These are phyloP conservation scores for Hordeum marinum DNA, from an alignment of 176 grass and related monocot species.

Conservation along the genomic window DNA sequence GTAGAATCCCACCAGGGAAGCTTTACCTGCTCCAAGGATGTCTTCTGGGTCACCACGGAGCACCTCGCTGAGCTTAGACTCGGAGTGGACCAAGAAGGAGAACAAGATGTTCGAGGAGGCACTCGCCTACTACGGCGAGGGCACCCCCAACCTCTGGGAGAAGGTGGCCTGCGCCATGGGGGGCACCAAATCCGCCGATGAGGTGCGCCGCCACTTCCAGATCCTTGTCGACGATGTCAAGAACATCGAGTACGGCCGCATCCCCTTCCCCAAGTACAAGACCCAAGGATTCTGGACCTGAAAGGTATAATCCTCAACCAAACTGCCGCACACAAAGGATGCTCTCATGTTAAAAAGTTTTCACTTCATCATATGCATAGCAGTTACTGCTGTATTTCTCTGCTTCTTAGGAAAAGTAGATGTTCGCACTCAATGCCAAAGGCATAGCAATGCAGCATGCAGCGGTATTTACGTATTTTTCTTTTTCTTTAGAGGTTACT, in stretches of 20 bases:
- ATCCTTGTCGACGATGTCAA: constrained; percentile 57
- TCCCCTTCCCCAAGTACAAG: constrained; percentile 63
- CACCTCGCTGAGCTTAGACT: constrained; percentile 24
- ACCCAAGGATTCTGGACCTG: constrained; percentile 39
- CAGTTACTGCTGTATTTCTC: not conserved
- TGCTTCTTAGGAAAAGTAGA: not conserved
- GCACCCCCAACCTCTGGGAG: constrained; percentile 77
- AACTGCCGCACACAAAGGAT: constrained; percentile 1
- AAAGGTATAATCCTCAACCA: constrained; percentile 1
- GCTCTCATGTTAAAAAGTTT: not conserved
- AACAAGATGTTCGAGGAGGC: constrained; percentile 86
- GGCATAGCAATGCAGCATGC: too few species aligned
- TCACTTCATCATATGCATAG: not conserved
- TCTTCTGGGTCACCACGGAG: constrained; percentile 38
- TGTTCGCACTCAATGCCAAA: not conserved
- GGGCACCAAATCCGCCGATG: constrained; percentile 71
- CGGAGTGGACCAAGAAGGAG: constrained; percentile 60
- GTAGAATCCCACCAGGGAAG: constrained; percentile 7
- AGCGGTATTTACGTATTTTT: not conserved
- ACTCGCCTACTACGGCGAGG: constrained; percentile 64
- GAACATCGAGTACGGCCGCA: constrained; percentile 39
- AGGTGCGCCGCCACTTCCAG: constrained; percentile 68
- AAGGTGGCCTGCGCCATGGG: constrained; percentile 76
- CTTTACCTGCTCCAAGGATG: constrained; percentile 11
- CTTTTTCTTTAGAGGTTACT: too few species aligned